phyloP scores from a whole-genome alignment of 257 asterid species.

The Nicotiana knightiana region DNA sequence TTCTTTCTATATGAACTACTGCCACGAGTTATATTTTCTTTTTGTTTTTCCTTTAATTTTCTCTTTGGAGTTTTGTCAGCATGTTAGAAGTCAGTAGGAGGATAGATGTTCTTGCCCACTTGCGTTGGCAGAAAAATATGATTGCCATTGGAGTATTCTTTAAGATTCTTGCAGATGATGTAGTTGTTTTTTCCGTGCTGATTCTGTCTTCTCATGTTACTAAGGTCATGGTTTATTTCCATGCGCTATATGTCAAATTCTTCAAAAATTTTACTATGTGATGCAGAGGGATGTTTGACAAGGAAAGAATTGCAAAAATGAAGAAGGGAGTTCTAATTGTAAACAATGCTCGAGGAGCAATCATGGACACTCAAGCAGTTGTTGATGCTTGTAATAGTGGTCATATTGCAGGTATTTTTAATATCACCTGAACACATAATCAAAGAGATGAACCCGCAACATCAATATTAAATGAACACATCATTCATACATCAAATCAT shows the following conservation, averaged over 20 bases:
- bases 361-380: constrained; percentile 98
- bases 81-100: background rate
- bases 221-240: background rate
- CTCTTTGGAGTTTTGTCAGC: background rate
- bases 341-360: constrained; percentile 97
- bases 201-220: background rate
- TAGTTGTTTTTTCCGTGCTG: background rate
- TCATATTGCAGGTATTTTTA: constrained; percentile 73
- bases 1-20: background rate
- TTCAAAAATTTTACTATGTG: background rate
- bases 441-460: background rate
- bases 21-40: background rate
- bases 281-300: constrained; percentile 80
- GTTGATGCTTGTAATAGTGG: constrained; percentile 92
- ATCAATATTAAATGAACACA: background rate
- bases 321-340: constrained; percentile 91
- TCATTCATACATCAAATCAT: background rate
- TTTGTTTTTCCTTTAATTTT: background rate
- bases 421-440: background rate
- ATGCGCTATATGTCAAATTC: background rate
- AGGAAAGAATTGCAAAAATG: constrained; percentile 72
- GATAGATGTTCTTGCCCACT: background rate
- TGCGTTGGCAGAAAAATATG: background rate
- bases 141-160: background rate
- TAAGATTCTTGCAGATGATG: background rate